Evolutionary conservation across 2,329 filamentous ascomycete genomes (phyloP).

Genomic region (Scortechinia acanthostroma): DNA sequence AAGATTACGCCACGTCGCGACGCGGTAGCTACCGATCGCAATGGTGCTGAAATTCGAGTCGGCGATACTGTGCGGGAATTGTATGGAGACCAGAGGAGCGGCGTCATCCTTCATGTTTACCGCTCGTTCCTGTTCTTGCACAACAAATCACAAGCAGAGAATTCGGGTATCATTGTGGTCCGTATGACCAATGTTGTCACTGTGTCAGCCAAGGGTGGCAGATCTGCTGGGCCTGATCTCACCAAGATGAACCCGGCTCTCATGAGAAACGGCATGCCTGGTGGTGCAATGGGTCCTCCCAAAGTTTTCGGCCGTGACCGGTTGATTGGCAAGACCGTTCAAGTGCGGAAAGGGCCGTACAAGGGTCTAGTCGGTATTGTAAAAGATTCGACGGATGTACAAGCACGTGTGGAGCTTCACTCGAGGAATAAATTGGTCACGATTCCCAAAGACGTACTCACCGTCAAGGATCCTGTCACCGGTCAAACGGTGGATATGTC

Average conservation of each 20-base stretch:
- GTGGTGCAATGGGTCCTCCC: slow-evolving; percentile 56
- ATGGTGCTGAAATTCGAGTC: slow-evolving; percentile 83
- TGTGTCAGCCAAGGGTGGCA: slow-evolving; percentile 85
- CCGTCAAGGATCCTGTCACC: slow-evolving; percentile 65
- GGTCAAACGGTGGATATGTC: slow-evolving; percentile 31
- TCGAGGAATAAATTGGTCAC: slow-evolving; percentile 89
- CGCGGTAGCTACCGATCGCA: slow-evolving; percentile 84
- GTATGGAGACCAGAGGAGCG: slow-evolving; percentile 76
- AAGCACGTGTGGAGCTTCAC: slow-evolving; percentile 85
- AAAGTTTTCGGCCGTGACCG: slow-evolving; percentile 73
- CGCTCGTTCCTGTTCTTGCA: slow-evolving; percentile 87
- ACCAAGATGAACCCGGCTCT: slow-evolving; percentile 87
- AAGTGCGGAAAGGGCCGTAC: slow-evolving; percentile 77
- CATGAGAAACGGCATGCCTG: slow-evolving; percentile 49
- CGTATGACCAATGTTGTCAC: slow-evolving; percentile 80
- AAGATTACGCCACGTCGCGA: slow-evolving; percentile 76
- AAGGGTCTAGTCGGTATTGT: slow-evolving; percentile 93
- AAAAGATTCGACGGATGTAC: slow-evolving; percentile 82
- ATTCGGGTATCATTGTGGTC: slow-evolving; percentile 82
- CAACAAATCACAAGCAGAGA: slow-evolving; percentile 76
- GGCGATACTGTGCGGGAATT: slow-evolving; percentile 91
- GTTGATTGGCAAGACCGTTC: slow-evolving; percentile 84
- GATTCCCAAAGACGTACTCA: slow-evolving; percentile 73
- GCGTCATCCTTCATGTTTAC: slow-evolving; percentile 88
- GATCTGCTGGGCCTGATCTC: slow-evolving; percentile 66